A percentile compares a stretch with the other conserved stretches of the same genome.
These are phyloP conservation scores for Ceratobasidium sp. DNA, from an alignment of 1,284 basidiomycete genomes.

Conservation along the genomic window DNA sequence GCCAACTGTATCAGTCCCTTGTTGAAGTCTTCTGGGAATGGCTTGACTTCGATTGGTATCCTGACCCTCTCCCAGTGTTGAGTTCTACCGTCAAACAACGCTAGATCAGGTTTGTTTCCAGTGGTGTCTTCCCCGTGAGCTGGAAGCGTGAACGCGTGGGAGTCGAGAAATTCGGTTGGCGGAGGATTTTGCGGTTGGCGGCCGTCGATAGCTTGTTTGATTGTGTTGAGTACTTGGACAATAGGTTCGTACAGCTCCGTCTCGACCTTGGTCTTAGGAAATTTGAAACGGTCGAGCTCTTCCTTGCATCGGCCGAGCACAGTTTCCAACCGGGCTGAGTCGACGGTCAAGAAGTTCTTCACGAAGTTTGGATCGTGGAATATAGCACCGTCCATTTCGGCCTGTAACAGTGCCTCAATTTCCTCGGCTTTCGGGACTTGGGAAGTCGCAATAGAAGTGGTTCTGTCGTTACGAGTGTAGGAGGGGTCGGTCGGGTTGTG, in stretches of 20 bases:
- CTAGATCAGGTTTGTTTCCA: conserved; percentile 19
- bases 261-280: too few relatives aligned
- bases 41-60: conserved; percentile 33
- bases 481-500: too few relatives aligned
- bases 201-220: too few relatives aligned
- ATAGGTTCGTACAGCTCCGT: too few relatives aligned
- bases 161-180: not conserved
- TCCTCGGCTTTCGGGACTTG: too few relatives aligned
- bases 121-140: not conserved
- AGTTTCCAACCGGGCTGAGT: not conserved
- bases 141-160: not conserved
- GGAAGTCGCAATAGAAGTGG: too few relatives aligned
- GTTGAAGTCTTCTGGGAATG: not conserved
- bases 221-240: too few relatives aligned
- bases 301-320: not conserved
- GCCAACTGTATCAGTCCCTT: not conserved
- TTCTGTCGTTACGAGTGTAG: too few relatives aligned
- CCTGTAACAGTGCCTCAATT: too few relatives aligned
- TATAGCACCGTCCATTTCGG: not conserved
- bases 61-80: conserved; percentile 30
- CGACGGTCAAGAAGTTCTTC: conserved; percentile 4
- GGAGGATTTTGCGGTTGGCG: too few relatives aligned
- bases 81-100: not conserved
- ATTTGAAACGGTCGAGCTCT: too few relatives aligned
- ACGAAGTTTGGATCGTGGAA: conserved; percentile 19